These are phyloP conservation scores for Backusella sp. DNA, from an alignment of 192 early-diverging fungal species.

Conservation along the genomic window DNA sequence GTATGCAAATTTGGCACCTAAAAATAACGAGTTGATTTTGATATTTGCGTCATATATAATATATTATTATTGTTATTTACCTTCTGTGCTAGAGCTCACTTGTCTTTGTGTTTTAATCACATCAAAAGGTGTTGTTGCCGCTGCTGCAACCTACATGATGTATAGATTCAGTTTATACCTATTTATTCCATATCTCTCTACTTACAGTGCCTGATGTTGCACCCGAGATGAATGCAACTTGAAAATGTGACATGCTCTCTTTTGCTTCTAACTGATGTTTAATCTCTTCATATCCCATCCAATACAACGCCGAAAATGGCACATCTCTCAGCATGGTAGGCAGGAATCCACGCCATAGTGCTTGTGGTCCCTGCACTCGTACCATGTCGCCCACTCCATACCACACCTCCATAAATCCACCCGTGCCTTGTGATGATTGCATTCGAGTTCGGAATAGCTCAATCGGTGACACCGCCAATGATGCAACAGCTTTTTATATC, in stretches of 20 bases:
- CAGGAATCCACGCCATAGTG: conserved; percentile 84
- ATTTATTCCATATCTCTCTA: background rate
- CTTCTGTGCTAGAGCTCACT: conserved; percentile 40
- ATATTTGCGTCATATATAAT: background rate
- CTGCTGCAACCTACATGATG: conserved; percentile 66
- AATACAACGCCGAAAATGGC: conserved; percentile 95
- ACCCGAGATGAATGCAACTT: conserved; percentile 76
- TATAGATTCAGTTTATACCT: background rate
- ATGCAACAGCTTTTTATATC: conserved; percentile 58
- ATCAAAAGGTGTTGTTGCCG: conserved; percentile 92
- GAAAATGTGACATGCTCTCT: conserved; percentile 51
- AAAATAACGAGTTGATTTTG: background rate
- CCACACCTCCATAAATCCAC: conserved; percentile 59
- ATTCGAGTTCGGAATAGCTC: conserved; percentile 91
- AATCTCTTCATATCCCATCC: conserved; percentile 84
- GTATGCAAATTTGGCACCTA: background rate
- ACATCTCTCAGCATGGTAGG: conserved; percentile 95
- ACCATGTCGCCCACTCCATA: conserved; percentile 62
- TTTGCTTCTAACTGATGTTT: conserved; percentile 44
- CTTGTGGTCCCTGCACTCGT: conserved; percentile 49
- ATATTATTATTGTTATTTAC: conserved; percentile 20
- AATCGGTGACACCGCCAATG: conserved; percentile 80
- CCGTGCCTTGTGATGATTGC: conserved; percentile 68
- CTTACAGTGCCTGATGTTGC: conserved; percentile 81
- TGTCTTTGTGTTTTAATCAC: conserved; percentile 93